phyloP scores from a whole-genome alignment of 2,329 filamentous ascomycete species.

The Mycosphaerelloides madeirae region DNA sequence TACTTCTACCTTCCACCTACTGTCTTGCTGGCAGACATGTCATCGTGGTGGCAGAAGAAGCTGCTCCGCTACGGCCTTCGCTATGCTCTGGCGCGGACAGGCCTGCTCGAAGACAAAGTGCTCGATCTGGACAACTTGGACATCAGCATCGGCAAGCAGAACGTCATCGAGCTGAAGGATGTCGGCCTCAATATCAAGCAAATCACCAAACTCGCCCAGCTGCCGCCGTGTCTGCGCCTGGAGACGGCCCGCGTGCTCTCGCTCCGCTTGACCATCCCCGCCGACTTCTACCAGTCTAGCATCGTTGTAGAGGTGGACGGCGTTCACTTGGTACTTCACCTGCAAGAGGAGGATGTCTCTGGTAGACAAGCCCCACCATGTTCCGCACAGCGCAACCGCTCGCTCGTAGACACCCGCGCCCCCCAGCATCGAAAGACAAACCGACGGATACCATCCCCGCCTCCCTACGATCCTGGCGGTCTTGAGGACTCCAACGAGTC shows the following conservation, averaged over 20 bases:
- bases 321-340: slow-evolving; percentile 58
- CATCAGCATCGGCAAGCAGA: slow-evolving; percentile 74
- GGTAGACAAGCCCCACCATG: slow-evolving; percentile 31
- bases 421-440: slow-evolving; percentile 34
- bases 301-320: slow-evolving; percentile 79
- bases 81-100: slow-evolving; percentile 76
- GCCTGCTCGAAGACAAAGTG: slow-evolving; percentile 81
- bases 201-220: slow-evolving; percentile 40
- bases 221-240: slow-evolving; percentile 68
- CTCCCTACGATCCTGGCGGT: slow-evolving; percentile 21
- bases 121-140: slow-evolving; percentile 83
- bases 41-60: slow-evolving; percentile 70
- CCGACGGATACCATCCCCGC: slow-evolving; percentile 31
- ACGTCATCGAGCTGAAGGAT: slow-evolving; percentile 79
- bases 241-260: slow-evolving; percentile 69
- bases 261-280: slow-evolving; percentile 76
- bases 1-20: not conserved
- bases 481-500: slow-evolving; percentile 30
- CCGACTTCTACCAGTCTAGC: slow-evolving; percentile 80
- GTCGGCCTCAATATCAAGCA: slow-evolving; percentile 70
- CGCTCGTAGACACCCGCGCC: slow-evolving; percentile 18
- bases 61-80: slow-evolving; percentile 57
- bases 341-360: slow-evolving; percentile 18
- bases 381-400: slow-evolving; percentile 28
- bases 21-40: slow-evolving; percentile 8